A percentile compares a stretch with the other conserved stretches of the same genome.
These are phyloP conservation scores for Venturia nashicola DNA, from an alignment of 2,329 filamentous ascomycete genomes.

Conservation along the genomic window DNA sequence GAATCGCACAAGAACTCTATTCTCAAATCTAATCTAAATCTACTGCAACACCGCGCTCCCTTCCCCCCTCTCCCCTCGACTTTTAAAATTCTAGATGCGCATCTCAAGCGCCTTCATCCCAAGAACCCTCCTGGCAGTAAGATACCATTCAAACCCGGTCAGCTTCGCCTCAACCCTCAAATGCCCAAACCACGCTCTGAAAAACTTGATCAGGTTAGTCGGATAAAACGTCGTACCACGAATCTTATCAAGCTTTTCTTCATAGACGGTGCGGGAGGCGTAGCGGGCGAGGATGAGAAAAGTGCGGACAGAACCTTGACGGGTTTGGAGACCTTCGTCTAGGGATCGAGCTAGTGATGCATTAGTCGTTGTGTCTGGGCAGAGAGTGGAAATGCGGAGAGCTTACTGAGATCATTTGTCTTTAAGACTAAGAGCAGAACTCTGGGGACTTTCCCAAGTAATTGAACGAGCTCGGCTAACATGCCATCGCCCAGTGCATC, in stretches of 20 bases:
- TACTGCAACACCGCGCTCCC: neutral
- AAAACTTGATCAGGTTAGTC: slow-evolving; percentile 36
- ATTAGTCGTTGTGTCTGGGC: neutral
- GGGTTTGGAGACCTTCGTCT: slow-evolving; percentile 78
- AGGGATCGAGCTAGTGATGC: slow-evolving; percentile 54
- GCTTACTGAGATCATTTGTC: slow-evolving; percentile 80
- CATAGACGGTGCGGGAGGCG: slow-evolving; percentile 48
- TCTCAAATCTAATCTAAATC: neutral
- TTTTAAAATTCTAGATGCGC: neutral
- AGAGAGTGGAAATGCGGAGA: neutral
- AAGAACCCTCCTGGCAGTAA: slow-evolving; percentile 38
- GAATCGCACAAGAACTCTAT: neutral
- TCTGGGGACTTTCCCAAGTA: slow-evolving; percentile 78
- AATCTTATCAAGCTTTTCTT: slow-evolving; percentile 44
- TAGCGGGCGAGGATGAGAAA: slow-evolving; percentile 55
- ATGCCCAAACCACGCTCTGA: slow-evolving; percentile 41
- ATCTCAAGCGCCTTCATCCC: slow-evolving; percentile 24
- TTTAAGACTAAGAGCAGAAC: slow-evolving; percentile 94
- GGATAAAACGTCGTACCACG: slow-evolving; percentile 39
- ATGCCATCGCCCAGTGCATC: slow-evolving; percentile 77
- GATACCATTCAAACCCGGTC: slow-evolving; percentile 44
- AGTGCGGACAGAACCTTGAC: slow-evolving; percentile 46
- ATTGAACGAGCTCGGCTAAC: slow-evolving; percentile 73
- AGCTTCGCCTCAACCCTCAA: slow-evolving; percentile 45
- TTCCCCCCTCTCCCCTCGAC: too few species aligned